A percentile compares a stretch with the other conserved stretches of the same genome.
These are phyloP conservation scores for Hexamita inflata DNA, from an alignment of 208 protist species.

Conservation along the genomic window DNA sequence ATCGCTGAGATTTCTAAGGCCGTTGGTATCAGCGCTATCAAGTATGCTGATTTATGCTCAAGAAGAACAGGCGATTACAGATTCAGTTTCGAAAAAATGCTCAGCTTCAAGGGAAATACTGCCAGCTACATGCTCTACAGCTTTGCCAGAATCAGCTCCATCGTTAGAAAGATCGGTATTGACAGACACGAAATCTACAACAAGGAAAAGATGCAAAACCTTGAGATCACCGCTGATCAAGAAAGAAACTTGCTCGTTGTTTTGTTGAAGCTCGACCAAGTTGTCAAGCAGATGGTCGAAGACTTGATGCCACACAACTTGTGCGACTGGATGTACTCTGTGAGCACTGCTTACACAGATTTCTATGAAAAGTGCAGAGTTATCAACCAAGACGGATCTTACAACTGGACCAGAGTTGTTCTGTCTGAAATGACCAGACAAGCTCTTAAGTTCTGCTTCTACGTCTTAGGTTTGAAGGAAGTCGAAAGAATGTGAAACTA, in stretches of 20 bases:
- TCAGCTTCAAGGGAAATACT: conserved; percentile 79
- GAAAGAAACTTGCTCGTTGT: conserved; percentile 48
- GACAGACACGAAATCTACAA: conserved; percentile 60
- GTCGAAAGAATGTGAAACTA: conserved; percentile 43
- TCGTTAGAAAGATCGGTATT: conserved; percentile 60
- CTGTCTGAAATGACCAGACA: conserved; percentile 66
- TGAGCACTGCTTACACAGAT: conserved; percentile 69
- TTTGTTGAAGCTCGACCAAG: conserved; percentile 3
- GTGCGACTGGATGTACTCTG: conserved; percentile 79
- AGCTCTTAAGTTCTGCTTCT: conserved; percentile 64
- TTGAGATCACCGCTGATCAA: conserved; percentile 53
- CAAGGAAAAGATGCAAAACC: conserved; percentile 45
- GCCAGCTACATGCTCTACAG: conserved; percentile 85
- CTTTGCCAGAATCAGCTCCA: conserved; percentile 78
- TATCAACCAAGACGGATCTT: conserved; percentile 57
- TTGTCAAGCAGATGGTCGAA: conserved; percentile 30
- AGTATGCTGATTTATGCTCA: conserved; percentile 79
- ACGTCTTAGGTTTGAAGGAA: conserved; percentile 66
- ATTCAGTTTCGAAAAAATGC: conserved; percentile 83
- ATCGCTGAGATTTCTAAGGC: conserved; percentile 63
- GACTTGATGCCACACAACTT: conserved; percentile 73
- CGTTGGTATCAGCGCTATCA: conserved; percentile 76
- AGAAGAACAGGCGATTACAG: conserved; percentile 72
- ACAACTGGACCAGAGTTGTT: conserved; percentile 30
- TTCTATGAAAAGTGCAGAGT: conserved; percentile 73